Percentiles rank a stretch among this genome's conserved stretches.
Evolutionary conservation across 176 grass and related monocot genomes (phyloP).

Genomic region (Chrysopogon serrulatus): DNA sequence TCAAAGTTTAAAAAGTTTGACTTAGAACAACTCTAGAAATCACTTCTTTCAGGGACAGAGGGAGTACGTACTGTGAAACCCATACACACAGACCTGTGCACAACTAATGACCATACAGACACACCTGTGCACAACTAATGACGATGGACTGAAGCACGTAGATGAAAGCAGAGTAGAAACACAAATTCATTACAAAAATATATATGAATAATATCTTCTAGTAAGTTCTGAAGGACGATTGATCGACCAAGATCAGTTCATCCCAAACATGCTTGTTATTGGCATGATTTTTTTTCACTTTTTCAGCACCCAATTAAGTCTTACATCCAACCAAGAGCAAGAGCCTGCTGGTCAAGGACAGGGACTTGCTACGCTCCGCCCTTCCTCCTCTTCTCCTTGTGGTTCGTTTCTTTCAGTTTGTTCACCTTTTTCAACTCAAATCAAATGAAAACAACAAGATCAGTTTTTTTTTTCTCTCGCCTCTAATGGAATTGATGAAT

Average conservation of each 20-base stretch:
- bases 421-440: conserved; percentile 4
- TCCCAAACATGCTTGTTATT: not conserved
- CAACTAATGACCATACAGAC: no score
- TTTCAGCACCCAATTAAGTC: not conserved
- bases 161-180: not conserved
- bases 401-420: conserved; percentile 24
- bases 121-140: not conserved
- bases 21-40: no score
- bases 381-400: conserved; percentile 44
- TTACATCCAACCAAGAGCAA: conserved; percentile 42
- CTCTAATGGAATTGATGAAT: not conserved
- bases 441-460: not conserved
- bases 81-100: not conserved
- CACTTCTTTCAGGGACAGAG: no score
- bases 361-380: not conserved
- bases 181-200: not conserved
- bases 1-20: no score
- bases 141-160: not conserved
- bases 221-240: not conserved
- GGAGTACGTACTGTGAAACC: not conserved
- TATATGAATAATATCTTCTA: not conserved
- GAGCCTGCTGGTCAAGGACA: not conserved
- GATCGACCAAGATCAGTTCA: not conserved
- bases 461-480: not conserved
- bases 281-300: not conserved